Base-by-base conservation (phyloP, 495 filamentous ascomycete species). In the Podospora australis region DNA sequence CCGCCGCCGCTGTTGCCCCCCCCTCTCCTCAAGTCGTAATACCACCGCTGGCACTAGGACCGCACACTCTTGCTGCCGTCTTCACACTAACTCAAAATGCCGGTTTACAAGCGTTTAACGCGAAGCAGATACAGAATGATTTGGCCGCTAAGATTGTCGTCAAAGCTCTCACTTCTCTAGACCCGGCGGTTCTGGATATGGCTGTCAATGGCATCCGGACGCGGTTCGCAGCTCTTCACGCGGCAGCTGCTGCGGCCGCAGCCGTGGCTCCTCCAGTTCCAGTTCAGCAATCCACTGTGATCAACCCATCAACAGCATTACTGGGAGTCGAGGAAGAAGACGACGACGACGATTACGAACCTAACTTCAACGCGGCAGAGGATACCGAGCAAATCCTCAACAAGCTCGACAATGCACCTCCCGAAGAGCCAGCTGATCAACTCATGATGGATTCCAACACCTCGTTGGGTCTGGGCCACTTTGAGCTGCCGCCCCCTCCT, bases 301-400 rank as follows among this genome's bases (percentile, higher is more conserved):
- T 76, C 7, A 73, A 76, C 47, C 61, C 75, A 2, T 70, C 73
- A 11, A 74, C 68, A 1, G 63, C 70, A 7, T 71, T 72, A 1
- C 59, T 76, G 7, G 76, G 69, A 17, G 70, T 78, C 0, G 82
- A 81, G n/a, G 87, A 91, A 6, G 64, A 65, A 23, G 89, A 95
- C 14, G 64, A 65, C 24, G 89, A 95, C 14, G 89, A 95, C 11
- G 90, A 90, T 43, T 94, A 95, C 56, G 88, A 94, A 52, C 88
- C 88, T 0, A 84, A 92, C 65, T 90, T 86, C 56, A 77, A 84
- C 46, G 73, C 77, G 6, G 75, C 72, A 39, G 87, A 90, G 59
- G 80, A 86, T 52, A 73, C 79, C 3, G 87, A 88, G 38, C 82
- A 88, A 55, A 79, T 82, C 6, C 60, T 80, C 13, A 88, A 87